Evolutionary conservation across 352 stramenopile species (phyloP).

Genomic region (Lagenidium sp.): DNA sequence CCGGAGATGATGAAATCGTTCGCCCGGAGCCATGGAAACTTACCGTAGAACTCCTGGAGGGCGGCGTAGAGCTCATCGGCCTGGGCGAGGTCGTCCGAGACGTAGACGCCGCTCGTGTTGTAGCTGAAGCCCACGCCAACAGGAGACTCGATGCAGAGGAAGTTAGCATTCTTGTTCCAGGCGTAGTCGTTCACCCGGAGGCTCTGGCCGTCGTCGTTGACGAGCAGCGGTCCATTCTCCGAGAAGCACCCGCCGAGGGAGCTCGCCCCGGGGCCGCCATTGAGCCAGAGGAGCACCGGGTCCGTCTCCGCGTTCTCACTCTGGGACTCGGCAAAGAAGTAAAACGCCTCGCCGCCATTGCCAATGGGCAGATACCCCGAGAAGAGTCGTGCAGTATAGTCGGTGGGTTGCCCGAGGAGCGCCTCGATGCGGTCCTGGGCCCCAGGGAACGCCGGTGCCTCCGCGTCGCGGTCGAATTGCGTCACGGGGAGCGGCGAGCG

Average conservation of each 20-base stretch:
- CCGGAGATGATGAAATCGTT: slow-evolving; percentile 82
- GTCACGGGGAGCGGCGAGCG: not conserved
- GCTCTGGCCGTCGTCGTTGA: slow-evolving; percentile 35
- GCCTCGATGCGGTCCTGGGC: slow-evolving; percentile 34
- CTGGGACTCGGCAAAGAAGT: slow-evolving; percentile 63
- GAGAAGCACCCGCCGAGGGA: slow-evolving; percentile 53
- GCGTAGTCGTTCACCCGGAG: slow-evolving; percentile 38
- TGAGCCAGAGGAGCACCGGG: slow-evolving; percentile 62
- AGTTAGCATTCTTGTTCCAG: slow-evolving; percentile 47
- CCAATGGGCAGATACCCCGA: slow-evolving; percentile 43
- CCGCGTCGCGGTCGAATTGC: not conserved
- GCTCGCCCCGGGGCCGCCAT: slow-evolving; percentile 48
- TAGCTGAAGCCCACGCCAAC: slow-evolving; percentile 61
- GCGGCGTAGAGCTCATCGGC: slow-evolving; percentile 67
- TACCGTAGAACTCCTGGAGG: slow-evolving; percentile 77
- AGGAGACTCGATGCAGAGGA: slow-evolving; percentile 56
- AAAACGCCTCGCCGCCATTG: slow-evolving; percentile 56
- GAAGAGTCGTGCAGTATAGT: slow-evolving; percentile 44
- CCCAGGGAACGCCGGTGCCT: slow-evolving; percentile 19
- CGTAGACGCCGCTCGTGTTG: slow-evolving; percentile 52
- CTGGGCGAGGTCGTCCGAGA: slow-evolving; percentile 59
- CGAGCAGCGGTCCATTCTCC: slow-evolving; percentile 62
- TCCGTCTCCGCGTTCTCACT: slow-evolving; percentile 22
- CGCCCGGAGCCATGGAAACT: slow-evolving; percentile 72
- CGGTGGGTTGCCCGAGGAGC: slow-evolving; percentile 27